These are phyloP conservation scores for Kurtzmaniella quercitrusa DNA, from an alignment of 1,139 yeast genomes.

Conservation along the genomic window DNA sequence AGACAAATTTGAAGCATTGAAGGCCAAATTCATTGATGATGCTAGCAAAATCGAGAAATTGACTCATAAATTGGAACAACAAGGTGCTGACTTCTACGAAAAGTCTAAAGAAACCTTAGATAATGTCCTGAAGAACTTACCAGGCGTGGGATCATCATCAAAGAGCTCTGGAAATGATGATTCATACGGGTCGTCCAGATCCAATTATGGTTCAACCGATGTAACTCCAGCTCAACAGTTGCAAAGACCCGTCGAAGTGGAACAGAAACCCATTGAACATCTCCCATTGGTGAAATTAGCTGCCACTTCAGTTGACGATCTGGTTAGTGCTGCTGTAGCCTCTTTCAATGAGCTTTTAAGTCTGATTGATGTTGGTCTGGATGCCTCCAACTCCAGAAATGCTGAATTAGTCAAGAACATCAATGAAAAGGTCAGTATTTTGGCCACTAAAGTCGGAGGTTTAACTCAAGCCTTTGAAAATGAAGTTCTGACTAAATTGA, in stretches of 20 bases:
- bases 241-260: conserved; percentile 41
- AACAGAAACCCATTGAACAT: conserved; percentile 26
- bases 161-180: conserved; percentile 7
- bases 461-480: conserved; percentile 40
- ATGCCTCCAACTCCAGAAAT: conserved; percentile 22
- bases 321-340: conserved; percentile 43
- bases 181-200: no score
- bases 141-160: not conserved
- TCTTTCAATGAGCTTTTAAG: conserved; percentile 51
- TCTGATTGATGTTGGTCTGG: conserved; percentile 39
- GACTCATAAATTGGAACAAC: conserved; percentile 29
- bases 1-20: conserved; percentile 16
- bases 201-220: conserved; percentile 7
- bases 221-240: conserved; percentile 44
- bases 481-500: conserved; percentile 34
- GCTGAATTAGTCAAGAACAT: conserved; percentile 27
- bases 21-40: conserved; percentile 16
- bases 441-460: conserved; percentile 29
- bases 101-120: conserved; percentile 33
- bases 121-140: conserved; percentile 8
- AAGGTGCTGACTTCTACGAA: conserved; percentile 33
- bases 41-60: conserved; percentile 29
- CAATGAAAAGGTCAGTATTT: conserved; percentile 27
- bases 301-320: conserved; percentile 33
- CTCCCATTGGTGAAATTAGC: conserved; percentile 34